Conservation (phyloP, 2,329 filamentous ascomycete genomes). For the Trichophyton equinum region DNA sequence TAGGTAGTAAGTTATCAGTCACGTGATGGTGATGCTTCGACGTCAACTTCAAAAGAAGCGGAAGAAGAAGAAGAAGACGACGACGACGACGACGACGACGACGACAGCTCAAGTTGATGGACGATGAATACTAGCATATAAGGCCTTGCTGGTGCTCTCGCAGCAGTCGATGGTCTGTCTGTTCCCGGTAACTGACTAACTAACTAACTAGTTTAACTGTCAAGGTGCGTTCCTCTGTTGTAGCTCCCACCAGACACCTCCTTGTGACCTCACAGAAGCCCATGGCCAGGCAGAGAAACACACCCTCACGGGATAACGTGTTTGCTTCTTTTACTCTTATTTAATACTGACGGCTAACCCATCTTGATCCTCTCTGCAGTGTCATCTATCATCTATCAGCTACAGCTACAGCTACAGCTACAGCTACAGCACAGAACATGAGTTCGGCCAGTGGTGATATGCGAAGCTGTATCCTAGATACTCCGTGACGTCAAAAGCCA, state of each 20-base stretch:
- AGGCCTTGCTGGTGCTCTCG: no score
- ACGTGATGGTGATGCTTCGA: neutral
- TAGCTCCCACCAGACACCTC: neutral
- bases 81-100: no score
- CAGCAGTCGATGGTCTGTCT: no score
- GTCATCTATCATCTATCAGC: neutral
- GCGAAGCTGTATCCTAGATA: neutral
- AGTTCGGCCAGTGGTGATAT: neutral
- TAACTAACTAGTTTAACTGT: neutral
- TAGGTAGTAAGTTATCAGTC: neutral
- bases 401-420: neutral
- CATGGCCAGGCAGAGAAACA: neutral
- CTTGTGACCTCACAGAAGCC: neutral
- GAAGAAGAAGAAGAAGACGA: neutral
- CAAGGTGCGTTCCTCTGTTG: neutral
- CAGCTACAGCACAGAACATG: neutral
- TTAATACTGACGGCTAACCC: no score
- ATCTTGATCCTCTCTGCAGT: neutral
- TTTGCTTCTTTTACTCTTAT: no score
- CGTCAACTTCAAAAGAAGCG: neutral
- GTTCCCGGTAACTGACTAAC: no score
- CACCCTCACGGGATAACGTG: neutral
- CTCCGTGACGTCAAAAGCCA: slow-evolving; percentile 37
- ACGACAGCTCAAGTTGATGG: neutral
- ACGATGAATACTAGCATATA: neutral